Evolutionary conservation across 2,329 filamentous ascomycete species (phyloP).

Genomic region (Xylaria sp.): DNA sequence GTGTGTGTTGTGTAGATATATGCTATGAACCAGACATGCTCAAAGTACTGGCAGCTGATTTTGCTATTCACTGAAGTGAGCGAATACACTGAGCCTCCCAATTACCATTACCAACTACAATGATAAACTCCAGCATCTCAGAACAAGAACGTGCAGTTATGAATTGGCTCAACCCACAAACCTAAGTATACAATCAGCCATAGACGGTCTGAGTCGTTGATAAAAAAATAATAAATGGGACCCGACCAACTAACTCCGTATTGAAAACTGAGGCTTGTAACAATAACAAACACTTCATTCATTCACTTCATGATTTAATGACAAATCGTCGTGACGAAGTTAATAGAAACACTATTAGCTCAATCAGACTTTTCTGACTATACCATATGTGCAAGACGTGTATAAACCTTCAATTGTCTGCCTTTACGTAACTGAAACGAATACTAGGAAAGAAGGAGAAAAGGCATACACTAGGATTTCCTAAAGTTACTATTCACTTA

Average conservation of each 20-base stretch:
- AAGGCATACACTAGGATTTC: neutral
- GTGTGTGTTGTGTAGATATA: neutral
- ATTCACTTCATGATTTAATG: neutral
- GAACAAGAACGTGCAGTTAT: neutral
- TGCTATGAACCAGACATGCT: neutral
- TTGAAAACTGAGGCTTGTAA: neutral
- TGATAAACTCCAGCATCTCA: neutral
- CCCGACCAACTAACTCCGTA: neutral
- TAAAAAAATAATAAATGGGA: neutral
- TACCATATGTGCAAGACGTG: neutral
- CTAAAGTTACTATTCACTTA: neutral
- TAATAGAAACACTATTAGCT: neutral
- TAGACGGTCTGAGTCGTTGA: neutral
- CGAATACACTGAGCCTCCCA: neutral
- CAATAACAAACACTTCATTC: neutral
- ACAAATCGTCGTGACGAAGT: neutral
- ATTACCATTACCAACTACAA: neutral
- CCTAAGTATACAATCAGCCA: neutral
- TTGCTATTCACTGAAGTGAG: neutral
- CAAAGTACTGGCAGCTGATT: neutral
- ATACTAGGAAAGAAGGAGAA: neutral
- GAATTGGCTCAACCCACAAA: neutral
- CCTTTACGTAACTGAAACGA: neutral
- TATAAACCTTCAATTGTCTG: neutral
- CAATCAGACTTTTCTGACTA: neutral